phyloP scores from a whole-genome alignment of 441 rosid genomes.

The Syzygium malaccense region DNA sequence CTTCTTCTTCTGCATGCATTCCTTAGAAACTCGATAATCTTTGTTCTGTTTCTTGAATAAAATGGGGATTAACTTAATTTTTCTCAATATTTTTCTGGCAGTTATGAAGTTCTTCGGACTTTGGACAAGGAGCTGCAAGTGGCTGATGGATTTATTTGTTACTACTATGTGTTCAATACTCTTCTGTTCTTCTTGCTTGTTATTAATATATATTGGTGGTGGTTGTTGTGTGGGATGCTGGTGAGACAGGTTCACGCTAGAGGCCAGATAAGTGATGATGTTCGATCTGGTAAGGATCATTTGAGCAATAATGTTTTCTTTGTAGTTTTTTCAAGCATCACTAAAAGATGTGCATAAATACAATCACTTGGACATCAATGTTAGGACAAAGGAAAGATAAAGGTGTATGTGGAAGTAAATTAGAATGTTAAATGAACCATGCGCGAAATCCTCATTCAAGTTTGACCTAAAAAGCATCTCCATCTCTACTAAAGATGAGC shows the following conservation, averaged over 20 bases:
- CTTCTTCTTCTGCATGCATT: not conserved
- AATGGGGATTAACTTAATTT: not conserved
- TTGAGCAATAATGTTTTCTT: not conserved
- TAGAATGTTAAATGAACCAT: not conserved
- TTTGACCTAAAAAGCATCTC: not conserved
- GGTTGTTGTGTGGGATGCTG: conserved; percentile 47
- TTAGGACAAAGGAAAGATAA: not conserved
- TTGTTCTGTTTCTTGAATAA: not conserved
- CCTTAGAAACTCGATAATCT: not conserved
- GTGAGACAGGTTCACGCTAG: conserved; percentile 39
- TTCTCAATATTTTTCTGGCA: conserved; percentile 9
- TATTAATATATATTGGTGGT: conserved; percentile 55
- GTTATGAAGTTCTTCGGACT: conserved; percentile 45
- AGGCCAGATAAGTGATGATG: conserved; percentile 49
- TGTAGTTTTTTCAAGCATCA: not conserved
- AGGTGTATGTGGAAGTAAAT: not conserved
- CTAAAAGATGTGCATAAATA: not conserved
- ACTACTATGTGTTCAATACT: conserved; percentile 51
- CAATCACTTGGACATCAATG: not conserved
- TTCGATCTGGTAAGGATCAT: conserved; percentile 43
- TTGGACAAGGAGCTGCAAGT: conserved; percentile 43
- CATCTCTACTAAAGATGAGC: not conserved
- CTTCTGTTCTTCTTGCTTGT: conserved; percentile 44
- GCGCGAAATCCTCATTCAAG: not conserved
- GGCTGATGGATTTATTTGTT: conserved; percentile 37